These are phyloP conservation scores for Ceratobasidium sp. DNA, from an alignment of 1,284 basidiomycete species.

Conservation along the genomic window DNA sequence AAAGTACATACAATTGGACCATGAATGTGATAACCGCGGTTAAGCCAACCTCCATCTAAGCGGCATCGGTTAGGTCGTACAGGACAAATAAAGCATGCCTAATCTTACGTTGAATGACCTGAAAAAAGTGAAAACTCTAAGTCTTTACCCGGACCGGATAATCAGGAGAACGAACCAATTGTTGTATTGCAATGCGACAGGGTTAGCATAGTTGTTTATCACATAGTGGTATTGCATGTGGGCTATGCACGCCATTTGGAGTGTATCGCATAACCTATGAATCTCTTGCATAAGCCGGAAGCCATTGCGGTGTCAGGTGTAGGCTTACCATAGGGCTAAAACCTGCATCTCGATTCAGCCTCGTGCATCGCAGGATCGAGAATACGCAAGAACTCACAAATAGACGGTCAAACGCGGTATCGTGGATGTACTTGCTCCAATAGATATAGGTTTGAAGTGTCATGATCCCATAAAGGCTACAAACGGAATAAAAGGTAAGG, in stretches of 20 bases:
- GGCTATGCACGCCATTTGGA: slow-evolving; percentile 10
- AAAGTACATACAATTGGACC: slow-evolving; percentile 47
- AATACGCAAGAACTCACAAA: slow-evolving; percentile 8
- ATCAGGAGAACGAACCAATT: slow-evolving; percentile 45
- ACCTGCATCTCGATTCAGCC: neutral
- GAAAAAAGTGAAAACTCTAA: slow-evolving; percentile 35
- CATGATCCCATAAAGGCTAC: slow-evolving; percentile 27
- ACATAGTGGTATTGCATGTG: slow-evolving; percentile 44
- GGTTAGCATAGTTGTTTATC: slow-evolving; percentile 47
- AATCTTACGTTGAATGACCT: slow-evolving; percentile 48
- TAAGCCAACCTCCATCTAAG: slow-evolving; percentile 18
- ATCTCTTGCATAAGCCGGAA: neutral
- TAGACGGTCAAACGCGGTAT: slow-evolving; percentile 4
- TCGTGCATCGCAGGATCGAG: neutral
- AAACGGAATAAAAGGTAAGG: neutral
- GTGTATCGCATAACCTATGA: slow-evolving; percentile 12
- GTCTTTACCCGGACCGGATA: neutral
- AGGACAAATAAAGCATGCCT: neutral
- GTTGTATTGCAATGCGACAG: slow-evolving; percentile 45
- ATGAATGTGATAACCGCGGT: slow-evolving; percentile 47
- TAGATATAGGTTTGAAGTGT: slow-evolving; percentile 34
- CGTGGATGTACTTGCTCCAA: slow-evolving; percentile 23
- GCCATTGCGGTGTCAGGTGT: neutral
- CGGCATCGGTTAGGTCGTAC: no score
- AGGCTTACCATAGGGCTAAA: slow-evolving; percentile 9